phyloP scores from a whole-genome alignment of 1,284 basidiomycete species.

The Trametes versicolor region DNA sequence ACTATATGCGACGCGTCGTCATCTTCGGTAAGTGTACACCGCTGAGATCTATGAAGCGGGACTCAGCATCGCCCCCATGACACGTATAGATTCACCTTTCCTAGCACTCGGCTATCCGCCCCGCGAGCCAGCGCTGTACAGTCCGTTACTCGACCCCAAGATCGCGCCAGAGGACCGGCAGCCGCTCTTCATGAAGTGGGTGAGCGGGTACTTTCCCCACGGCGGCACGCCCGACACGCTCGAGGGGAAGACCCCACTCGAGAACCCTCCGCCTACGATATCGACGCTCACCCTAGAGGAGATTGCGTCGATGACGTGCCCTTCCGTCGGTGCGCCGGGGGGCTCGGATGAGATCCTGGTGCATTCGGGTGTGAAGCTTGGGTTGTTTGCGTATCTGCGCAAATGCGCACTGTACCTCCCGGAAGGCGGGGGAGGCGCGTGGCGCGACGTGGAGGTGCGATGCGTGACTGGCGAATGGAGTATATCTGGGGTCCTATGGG shows the following conservation, averaged over 20 bases:
- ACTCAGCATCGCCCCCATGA: background rate
- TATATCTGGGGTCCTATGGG: background rate
- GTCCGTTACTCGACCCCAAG: slow-evolving; percentile 19
- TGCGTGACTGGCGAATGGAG: slow-evolving; percentile 1
- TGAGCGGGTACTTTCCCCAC: slow-evolving; percentile 28
- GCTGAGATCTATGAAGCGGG: background rate
- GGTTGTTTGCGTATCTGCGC: slow-evolving; percentile 14
- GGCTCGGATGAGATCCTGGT: slow-evolving; percentile 21
- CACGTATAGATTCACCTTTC: slow-evolving; percentile 17
- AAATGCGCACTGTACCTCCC: slow-evolving; percentile 9
- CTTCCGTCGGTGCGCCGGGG: background rate
- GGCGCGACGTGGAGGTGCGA: slow-evolving; percentile 11
- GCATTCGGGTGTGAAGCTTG: slow-evolving; percentile 5
- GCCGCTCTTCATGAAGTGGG: slow-evolving; percentile 18
- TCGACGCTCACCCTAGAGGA: slow-evolving; percentile 26
- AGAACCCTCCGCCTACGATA: slow-evolving; percentile 13
- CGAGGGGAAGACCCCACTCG: slow-evolving; percentile 4
- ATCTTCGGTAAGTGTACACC: slow-evolving; percentile 19
- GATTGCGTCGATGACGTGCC: background rate
- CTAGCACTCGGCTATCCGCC: slow-evolving; percentile 15
- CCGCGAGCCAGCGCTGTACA: slow-evolving; percentile 8
- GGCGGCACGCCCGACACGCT: slow-evolving; percentile 21
- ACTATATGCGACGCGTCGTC: slow-evolving; percentile 23
- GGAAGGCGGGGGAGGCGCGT: background rate
- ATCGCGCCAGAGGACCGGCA: slow-evolving; percentile 12